Base-by-base conservation (phyloP, 2,329 filamentous ascomycete genomes). In the Fonsecaea pedrosoi region DNA sequence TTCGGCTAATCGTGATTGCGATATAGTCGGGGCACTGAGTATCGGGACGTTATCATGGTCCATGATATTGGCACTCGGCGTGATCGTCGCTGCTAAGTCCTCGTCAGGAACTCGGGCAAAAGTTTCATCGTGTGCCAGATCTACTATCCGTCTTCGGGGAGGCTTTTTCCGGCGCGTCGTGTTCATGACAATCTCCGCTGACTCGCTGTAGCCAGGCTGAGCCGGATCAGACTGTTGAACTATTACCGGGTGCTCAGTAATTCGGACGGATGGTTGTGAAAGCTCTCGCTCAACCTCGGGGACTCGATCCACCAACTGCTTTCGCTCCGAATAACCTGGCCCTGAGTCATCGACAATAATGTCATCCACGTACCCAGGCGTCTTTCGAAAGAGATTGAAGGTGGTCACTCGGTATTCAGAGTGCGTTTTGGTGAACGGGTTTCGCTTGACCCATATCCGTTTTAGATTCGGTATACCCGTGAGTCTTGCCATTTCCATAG, bases 311-410 rank as follows among this genome's bases (percentile, higher is more conserved):
- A 94, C 86, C 53, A 99, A 84, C 71, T 91, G 90, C 74, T 92
- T 92, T 76, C 89, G 89, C 81, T 99, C 95, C 15, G 89, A 86
- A 75, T 92, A 96, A n/a, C 86, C 90, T 0, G 95, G 94, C 0
- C 90, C 90, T 38, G 87, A 87, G 1, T 90, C 89, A 77, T 99
- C 95, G 73, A 99, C 94, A 54, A 92, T 83, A 67, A 98, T 89
- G 75, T 99, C 95, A 71, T 97, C 92, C 0, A 89, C 90, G 75
- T 95, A 96, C 4, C 95, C 95, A 10, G 94, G 92, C 0, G 92
- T 93, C 66, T 88, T 89, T 70, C 95, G 88, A 83, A 99, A 99
- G 2, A 98, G 84, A 74, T 98, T 99, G 87, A 99, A 97, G 69
- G 98, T 96, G 21, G 89, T 91, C 70, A 96, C 85, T 57, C 95